phyloP scores from a whole-genome alignment of 1,284 basidiomycete genomes.

The Sporisorium graminicola region DNA sequence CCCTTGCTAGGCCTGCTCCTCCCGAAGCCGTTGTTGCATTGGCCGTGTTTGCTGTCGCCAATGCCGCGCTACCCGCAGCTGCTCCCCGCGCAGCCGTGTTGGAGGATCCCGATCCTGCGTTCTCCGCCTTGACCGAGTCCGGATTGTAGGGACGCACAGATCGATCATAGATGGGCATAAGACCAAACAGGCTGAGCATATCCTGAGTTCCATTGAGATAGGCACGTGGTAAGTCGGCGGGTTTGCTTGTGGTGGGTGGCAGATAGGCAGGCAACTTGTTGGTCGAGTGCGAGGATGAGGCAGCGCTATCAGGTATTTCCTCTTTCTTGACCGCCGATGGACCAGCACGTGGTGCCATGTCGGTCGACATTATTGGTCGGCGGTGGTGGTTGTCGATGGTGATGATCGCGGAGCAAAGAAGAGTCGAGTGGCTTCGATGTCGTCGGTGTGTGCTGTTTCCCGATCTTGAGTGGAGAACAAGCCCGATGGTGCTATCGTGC shows the following conservation, averaged over 20 bases:
- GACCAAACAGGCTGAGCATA: constrained; percentile 52
- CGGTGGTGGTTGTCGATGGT: neutral
- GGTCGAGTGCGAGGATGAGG: constrained; percentile 15
- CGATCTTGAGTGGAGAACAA: neutral
- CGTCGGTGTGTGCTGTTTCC: constrained; percentile 16
- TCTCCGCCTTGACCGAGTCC: constrained; percentile 29
- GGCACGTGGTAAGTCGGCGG: constrained; percentile 26
- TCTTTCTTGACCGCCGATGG: constrained; percentile 17
- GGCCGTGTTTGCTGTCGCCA: neutral
- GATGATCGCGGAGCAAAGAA: neutral
- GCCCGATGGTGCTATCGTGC: constrained; percentile 9
- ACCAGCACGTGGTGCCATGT: neutral
- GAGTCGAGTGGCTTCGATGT: neutral
- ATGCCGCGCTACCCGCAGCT: neutral
- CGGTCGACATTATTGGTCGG: constrained; percentile 18
- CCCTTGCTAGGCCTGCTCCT: neutral
- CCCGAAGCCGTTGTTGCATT: neutral
- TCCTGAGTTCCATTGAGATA: constrained; percentile 62
- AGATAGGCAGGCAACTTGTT: constrained; percentile 30
- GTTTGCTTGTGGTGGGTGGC: constrained; percentile 36
- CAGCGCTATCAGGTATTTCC: constrained; percentile 13
- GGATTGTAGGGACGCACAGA: constrained; percentile 58
- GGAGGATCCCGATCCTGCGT: constrained; percentile 5
- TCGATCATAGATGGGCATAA: constrained; percentile 60
- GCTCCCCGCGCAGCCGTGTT: neutral